phyloP scores from a whole-genome alignment of 2,329 filamentous ascomycete genomes.

The Botryotinia globosa region DNA sequence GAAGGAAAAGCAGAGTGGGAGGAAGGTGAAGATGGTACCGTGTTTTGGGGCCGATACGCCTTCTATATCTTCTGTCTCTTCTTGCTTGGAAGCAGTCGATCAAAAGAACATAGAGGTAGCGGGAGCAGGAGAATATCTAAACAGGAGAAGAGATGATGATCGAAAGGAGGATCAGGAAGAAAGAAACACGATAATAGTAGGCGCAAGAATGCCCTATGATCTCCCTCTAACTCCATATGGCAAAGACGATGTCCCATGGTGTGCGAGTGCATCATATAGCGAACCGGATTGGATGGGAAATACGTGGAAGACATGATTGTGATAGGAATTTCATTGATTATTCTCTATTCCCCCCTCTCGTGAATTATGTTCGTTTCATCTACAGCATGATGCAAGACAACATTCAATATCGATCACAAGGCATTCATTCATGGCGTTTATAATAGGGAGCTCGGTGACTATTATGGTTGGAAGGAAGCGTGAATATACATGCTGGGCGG shows the following conservation, averaged over 20 bases:
- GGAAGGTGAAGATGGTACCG: constrained; percentile 57
- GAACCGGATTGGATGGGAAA: constrained; percentile 53
- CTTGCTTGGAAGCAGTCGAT: constrained; percentile 21
- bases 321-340: neutral
- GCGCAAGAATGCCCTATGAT: constrained; percentile 79
- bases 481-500: neutral
- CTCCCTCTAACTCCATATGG: constrained; percentile 68
- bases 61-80: constrained; percentile 39
- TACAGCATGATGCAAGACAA: neutral
- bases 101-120: neutral
- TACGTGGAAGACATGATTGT: constrained; percentile 22
- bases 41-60: constrained; percentile 64
- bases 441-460: fast-evolving
- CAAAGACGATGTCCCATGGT: constrained; percentile 70
- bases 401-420: neutral
- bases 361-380: neutral
- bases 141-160: constrained; percentile 27
- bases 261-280: constrained; percentile 57
- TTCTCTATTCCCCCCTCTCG: neutral
- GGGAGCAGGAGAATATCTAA: constrained; percentile 16
- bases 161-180: constrained; percentile 11
- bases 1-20: constrained; percentile 39
- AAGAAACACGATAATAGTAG: constrained; percentile 49
- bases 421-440: fast-evolving
- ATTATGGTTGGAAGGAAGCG: neutral